Percentiles rank a stretch among this genome's conserved stretches.
Conservation (phyloP, 2,329 filamentous ascomycete genomes). For the Sporothrix humicola region DNA sequence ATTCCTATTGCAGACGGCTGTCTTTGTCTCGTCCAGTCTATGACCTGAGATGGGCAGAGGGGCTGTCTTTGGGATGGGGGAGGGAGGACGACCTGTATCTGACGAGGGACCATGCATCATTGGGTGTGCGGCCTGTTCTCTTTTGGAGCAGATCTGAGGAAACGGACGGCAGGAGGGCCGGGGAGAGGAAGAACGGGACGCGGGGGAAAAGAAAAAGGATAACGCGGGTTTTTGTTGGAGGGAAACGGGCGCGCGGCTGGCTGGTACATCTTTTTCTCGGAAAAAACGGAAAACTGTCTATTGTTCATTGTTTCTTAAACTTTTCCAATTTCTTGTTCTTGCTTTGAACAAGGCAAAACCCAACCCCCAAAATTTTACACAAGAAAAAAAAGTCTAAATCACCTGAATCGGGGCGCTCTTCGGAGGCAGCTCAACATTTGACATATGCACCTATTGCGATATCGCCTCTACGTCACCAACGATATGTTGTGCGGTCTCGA, state of each 20-base stretch:
- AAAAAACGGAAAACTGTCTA: constrained; percentile 37
- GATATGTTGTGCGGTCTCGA: not conserved
- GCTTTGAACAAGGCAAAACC: constrained; percentile 20
- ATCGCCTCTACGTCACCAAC: no score
- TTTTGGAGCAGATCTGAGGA: not conserved
- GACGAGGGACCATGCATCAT: not conserved
- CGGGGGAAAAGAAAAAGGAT: not conserved
- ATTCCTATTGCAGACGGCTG: not conserved
- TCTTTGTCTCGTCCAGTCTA: not conserved
- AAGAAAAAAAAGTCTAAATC: constrained; percentile 33
- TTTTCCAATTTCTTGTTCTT: constrained; percentile 30
- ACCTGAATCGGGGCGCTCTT: not conserved
- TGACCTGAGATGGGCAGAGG: not conserved
- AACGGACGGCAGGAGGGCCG: not conserved
- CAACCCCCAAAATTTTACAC: constrained; percentile 23
- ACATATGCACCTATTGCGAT: not conserved
- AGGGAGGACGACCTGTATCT: not conserved
- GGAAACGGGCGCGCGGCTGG: constrained; percentile 37
- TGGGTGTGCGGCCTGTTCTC: not conserved
- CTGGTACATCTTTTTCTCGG: constrained; percentile 37
- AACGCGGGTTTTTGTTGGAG: constrained; percentile 14
- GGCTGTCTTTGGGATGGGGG: not conserved
- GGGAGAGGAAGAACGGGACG: constrained; percentile 15
- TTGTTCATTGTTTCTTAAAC: constrained; percentile 33
- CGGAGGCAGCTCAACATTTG: not conserved